Base-by-base conservation (phyloP, 2,329 filamentous ascomycete genomes). In the Chrysoporthe cubensis region DNA sequence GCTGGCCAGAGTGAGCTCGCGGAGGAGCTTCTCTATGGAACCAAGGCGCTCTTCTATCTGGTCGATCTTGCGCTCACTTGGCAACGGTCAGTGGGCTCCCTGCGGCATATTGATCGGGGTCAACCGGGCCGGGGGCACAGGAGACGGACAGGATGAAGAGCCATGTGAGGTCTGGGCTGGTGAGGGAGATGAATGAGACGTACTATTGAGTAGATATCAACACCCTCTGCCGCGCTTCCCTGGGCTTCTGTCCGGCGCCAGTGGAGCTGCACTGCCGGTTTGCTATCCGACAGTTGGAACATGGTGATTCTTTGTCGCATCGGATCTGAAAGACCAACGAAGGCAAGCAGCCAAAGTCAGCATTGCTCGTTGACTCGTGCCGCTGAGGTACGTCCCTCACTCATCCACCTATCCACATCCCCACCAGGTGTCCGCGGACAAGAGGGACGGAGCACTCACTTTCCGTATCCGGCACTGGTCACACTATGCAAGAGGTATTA, bases 181-280 rank as follows among this genome's bases (percentile, higher is more conserved):
- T 46, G 44, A 46, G 6, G 9, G 14, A 14, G 44, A 46, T 46
- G 44, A 46, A 40, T 40, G 7, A 13, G 2, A 48, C 59, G 72
- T 76, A 88, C 85, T 88, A 88, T 81, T 88, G 85, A 56, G 84
- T 85, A 2, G 86, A 87, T 68, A 88, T 88, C 70, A 88, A 78
- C 50, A 88, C 85, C 64, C 86, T 79, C 72, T 87, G 85, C 52
- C 85, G 80, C 57, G 80, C 78, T 73, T 87, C 85, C 73, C 84
- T 86, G 37, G 84, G 83, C 68, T 84, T 82, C 72, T 87, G 85
- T 8, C 83, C 83, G 14, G 80, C 77, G 3, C 85, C 85, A 0
- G 84, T 86, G 4, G 84, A 87, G 67, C 83, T 86, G 73, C 86
- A 88, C 14, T 79, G 73, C 9, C 85, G 80, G 70, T 82, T 83